A percentile compares a stretch with the other conserved stretches of the same genome.
Conservation (phyloP, 169 alveolate genomes). For the Besnoitia besnoiti region DNA sequence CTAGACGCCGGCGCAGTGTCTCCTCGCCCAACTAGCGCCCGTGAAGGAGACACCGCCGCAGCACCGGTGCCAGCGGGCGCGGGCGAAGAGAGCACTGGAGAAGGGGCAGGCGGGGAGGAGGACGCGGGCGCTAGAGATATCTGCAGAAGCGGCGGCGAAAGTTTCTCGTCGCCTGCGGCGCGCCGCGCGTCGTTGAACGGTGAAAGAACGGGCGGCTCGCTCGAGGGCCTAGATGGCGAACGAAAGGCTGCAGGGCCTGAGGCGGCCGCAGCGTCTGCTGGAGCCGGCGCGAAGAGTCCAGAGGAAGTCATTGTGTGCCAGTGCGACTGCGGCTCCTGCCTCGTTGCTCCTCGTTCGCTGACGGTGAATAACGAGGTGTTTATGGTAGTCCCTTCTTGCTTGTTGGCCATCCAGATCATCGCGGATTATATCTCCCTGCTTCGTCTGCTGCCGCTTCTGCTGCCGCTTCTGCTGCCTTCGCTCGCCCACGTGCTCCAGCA, state of each 20-base stretch:
- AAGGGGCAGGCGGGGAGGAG: not conserved
- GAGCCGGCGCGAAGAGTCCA: not conserved
- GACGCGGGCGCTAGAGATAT: not conserved
- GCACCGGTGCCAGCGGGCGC: not conserved
- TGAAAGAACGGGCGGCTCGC: not conserved
- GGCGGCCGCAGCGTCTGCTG: not conserved
- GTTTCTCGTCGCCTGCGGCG: no score
- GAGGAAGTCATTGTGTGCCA: not conserved
- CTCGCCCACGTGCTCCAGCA: constrained; percentile 26
- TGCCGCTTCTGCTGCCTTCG: constrained; percentile 17
- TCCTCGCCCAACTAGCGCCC: not conserved
- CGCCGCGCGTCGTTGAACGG: no score
- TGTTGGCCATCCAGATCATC: constrained; percentile 12
- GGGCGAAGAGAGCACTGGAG: no score
- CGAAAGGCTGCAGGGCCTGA: not conserved
- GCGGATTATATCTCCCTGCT: constrained; percentile 18
- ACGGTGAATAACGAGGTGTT: not conserved
- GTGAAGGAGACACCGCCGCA: not conserved
- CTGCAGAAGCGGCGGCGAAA: not conserved
- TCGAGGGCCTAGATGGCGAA: not conserved
- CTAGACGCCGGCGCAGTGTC: not conserved
- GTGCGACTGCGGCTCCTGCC: not conserved
- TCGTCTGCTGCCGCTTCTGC: constrained; percentile 22
- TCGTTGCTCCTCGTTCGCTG: not conserved
- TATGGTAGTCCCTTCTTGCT: not conserved